phyloP scores from a whole-genome alignment of 2,329 filamentous ascomycete species.

The Trichocomaceae sp. region DNA sequence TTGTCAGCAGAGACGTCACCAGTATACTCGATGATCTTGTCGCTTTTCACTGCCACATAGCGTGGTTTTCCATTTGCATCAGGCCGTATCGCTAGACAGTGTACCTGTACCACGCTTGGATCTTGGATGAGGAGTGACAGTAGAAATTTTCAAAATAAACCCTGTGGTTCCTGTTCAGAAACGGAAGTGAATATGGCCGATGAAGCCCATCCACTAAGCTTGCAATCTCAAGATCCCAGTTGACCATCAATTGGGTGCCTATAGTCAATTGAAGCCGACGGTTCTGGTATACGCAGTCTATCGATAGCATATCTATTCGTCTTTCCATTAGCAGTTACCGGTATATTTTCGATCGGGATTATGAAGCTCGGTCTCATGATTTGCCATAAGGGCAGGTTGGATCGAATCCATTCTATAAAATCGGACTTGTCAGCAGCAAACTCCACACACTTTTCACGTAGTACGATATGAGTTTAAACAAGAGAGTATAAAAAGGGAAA shows the following conservation, averaged over 20 bases:
- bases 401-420: slow-evolving; percentile 22
- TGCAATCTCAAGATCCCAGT: slow-evolving; percentile 38
- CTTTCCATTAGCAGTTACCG: slow-evolving; percentile 25
- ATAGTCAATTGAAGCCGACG: not conserved
- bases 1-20: slow-evolving; percentile 41
- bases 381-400: slow-evolving; percentile 26
- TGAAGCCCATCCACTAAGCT: not conserved
- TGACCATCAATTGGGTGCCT: slow-evolving; percentile 19
- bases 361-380: slow-evolving; percentile 29
- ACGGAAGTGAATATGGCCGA: not conserved
- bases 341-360: slow-evolving; percentile 21
- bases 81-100: slow-evolving; percentile 38
- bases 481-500: no score
- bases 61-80: not conserved
- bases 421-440: not conserved
- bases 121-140: slow-evolving; percentile 31
- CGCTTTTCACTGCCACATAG: slow-evolving; percentile 6
- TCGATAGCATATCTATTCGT: slow-evolving; percentile 18
- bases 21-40: slow-evolving; percentile 29
- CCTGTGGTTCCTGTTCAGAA: slow-evolving; percentile 27
- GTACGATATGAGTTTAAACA: no score
- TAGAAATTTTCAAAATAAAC: slow-evolving; percentile 37
- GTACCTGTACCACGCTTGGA: slow-evolving; percentile 29
- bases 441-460: no score
- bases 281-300: slow-evolving; percentile 18